Conservation (phyloP, 768 basidiomycete species). For the Tulasnella sp. region DNA sequence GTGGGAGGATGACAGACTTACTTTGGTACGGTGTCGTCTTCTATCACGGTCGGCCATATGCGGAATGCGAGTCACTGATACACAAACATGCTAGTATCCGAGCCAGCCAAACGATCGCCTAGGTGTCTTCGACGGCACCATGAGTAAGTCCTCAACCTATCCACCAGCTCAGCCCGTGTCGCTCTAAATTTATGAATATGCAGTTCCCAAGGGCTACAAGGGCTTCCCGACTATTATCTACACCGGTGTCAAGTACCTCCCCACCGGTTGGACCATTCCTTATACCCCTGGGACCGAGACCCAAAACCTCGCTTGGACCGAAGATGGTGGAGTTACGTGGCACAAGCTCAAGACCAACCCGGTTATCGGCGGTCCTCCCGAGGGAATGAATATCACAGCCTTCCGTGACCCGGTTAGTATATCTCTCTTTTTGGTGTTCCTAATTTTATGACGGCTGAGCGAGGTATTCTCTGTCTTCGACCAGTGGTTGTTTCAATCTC, state of each 20-base stretch:
- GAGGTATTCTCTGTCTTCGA: not conserved
- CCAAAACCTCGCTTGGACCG: not conserved
- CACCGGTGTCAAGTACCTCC: slow-evolving; percentile 14
- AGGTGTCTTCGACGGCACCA: not conserved
- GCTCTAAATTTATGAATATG: not conserved
- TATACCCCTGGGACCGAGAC: not conserved
- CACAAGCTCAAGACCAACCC: not conserved
- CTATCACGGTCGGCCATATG: no score
- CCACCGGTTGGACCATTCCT: not conserved
- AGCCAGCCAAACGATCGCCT: not conserved
- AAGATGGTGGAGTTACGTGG: not conserved
- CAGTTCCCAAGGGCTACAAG: slow-evolving; percentile 7
- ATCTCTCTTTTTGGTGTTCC: not conserved
- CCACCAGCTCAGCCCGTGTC: not conserved
- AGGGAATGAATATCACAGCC: not conserved
- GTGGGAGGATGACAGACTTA: not conserved
- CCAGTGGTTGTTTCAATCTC: not conserved
- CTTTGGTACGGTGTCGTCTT: not conserved
- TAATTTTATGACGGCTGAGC: not conserved
- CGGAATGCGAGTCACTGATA: not conserved
- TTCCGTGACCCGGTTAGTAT: not conserved
- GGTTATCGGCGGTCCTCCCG: not conserved
- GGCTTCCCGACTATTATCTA: slow-evolving; percentile 3
- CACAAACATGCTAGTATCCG: not conserved
- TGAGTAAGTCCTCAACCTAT: not conserved